Evolutionary conservation across 73 alveolate genomes (phyloP), one percentile per base, ranked within the genome.

Genomic region (Paramecium caudatum): DNA sequence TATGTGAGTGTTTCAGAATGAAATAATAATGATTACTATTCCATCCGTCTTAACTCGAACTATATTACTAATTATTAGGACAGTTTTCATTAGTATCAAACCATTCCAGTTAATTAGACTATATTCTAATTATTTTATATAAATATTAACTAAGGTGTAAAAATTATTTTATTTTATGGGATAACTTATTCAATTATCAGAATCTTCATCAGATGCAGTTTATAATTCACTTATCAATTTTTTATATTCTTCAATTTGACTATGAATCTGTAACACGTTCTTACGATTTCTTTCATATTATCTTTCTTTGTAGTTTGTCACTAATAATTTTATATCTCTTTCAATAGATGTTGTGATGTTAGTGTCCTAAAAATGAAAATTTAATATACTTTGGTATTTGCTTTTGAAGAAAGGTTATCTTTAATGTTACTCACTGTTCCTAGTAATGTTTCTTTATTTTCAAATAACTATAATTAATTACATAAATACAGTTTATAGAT

Each of bases 211-310:
- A 0, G 86, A 69, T 0, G 62, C 62, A 13, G 55, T 34, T 33
- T 36, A 16, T 69, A 36, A 36, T 69, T 69, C 61, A 39, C 17
- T 39, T 3, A 69, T 69, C 27, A 30, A 34, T 32, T 69, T 37
- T 32, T 34, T 69, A 19, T 69, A 69, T 10, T 69, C 86, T 69
- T 69, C 86, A 37, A 74, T 74, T 45, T 41, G 43, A 1, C 43
- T 74, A 13, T 39, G 49, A 17, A 74, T 74, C 19, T 74, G 7
- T 8, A n/a, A 13, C 34, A 74, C 88, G 43, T 74, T 74, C 33
- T 74, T 74, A 16, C 88, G 17, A 74, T 74, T 69, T 41, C 88
- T 74, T 74, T 74, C 88, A 74, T 74, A 74, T 21, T 41, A 21
- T 47, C 13, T 41, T n/a, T 74, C 88, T 15, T 45, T 74, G 10